Evolutionary conservation across 208 protist species (phyloP).

Genomic region (Vickermania ingenoplastis): DNA sequence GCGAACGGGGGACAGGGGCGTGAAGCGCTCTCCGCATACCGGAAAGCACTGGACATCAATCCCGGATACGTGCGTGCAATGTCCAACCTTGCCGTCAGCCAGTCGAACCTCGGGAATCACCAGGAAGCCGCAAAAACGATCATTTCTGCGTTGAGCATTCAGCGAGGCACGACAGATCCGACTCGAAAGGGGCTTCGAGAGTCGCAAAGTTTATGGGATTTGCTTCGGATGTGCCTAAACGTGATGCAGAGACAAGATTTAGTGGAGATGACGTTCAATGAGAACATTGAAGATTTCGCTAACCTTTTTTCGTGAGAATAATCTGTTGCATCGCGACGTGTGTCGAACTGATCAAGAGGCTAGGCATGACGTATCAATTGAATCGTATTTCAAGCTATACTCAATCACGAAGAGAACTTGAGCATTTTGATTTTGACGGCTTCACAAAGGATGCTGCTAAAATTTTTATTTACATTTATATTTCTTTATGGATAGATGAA

Average conservation of each 20-base stretch:
- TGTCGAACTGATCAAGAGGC: too few relatives aligned
- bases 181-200: slow-evolving; percentile 36
- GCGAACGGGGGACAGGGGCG: slow-evolving; percentile 65
- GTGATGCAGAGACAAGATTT: slow-evolving; percentile 80
- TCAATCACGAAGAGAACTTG: background rate
- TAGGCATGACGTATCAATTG: too few relatives aligned
- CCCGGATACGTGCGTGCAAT: slow-evolving; percentile 80
- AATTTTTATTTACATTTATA: background rate
- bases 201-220: slow-evolving; percentile 72
- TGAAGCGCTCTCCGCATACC: slow-evolving; percentile 81
- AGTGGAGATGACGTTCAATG: slow-evolving; percentile 48
- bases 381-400: background rate
- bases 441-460: background rate
- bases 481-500: background rate
- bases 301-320: slow-evolving; percentile 7
- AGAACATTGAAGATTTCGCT: slow-evolving; percentile 55
- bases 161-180: slow-evolving; percentile 61
- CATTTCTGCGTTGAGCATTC: slow-evolving; percentile 64
- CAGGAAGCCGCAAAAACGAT: slow-evolving; percentile 48
- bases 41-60: slow-evolving; percentile 79
- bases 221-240: slow-evolving; percentile 77
- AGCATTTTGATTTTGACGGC: background rate
- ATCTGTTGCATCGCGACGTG: too few relatives aligned
- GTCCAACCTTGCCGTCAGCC: slow-evolving; percentile 86
- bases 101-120: slow-evolving; percentile 74